Evolutionary conservation across 2,329 filamentous ascomycete species (phyloP), one percentile per base, ranked within the genome.

Genomic region (Acarospora socialis): DNA sequence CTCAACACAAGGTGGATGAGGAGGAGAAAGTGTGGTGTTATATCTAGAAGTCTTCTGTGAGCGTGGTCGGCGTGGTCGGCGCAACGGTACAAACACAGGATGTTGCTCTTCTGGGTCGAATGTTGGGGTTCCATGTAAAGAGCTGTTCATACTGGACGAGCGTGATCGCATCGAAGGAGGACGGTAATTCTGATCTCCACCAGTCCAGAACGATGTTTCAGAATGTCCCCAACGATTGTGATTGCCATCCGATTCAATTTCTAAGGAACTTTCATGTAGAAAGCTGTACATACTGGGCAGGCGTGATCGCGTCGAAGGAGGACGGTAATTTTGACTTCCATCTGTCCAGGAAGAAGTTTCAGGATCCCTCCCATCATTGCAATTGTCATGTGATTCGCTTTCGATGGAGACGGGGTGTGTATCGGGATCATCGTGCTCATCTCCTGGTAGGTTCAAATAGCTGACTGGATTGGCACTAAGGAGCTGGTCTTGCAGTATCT

Each of bases 401-500:
- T n/a, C n/a, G n/a, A n/a, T n/a, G n/a, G n/a, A n/a, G 20, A 63
- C 56, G 0, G 59, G 60, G 40, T 47, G 56, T 15, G 56, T 28
- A 37, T 63, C 60, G 6, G 59, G 60, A 34, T 63, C 59, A 37
- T 63, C 60, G 28, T 57, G 50, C 16, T 52, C 47, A 14, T 62
- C 59, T 8, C 60, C 60, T 26, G 50, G 54, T 20, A 63, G 47
- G 32, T 50, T 53, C 8, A 63, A 49, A 28, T 57, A 38, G 42
- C 59, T 62, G 30, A 59, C 46, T 5, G 54, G 49, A 8, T 33
- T 46, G 18, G 58, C 57, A 3, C 59, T 63, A 9, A 55, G 56
- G 35, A 62, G 61, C 60, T 61, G 62, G 24, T 60, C 57, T 37
- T 61, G 55, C 49, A 62, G 50, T 36, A 49, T 52, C 17, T 47